Evolutionary conservation across 2,329 filamentous ascomycete genomes (phyloP), one percentile per base, ranked within the genome.

Genomic region (Huntiella abstrusa): DNA sequence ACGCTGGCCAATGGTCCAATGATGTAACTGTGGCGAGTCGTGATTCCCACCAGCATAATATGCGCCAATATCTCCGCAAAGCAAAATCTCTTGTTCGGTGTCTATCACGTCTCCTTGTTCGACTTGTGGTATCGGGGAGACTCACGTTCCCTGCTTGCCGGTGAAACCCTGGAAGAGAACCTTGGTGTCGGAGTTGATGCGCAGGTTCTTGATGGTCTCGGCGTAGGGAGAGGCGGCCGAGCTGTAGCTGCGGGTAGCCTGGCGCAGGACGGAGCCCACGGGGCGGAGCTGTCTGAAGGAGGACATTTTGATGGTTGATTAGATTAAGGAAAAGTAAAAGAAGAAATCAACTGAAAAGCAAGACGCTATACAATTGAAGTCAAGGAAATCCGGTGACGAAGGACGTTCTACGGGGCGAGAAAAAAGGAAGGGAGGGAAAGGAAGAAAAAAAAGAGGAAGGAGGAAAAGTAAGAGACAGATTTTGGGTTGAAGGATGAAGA

Each of bases 141-240:
- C 80, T 67, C 64, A 86, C 81, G 82, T 88, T 80, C 85, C 85
- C 74, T 93, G 86, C 73, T 84, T 91, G 63, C 88, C 88, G 48
- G 88, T 96, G 66, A 96, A 96, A 55, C 91, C 91, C 70, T 98
- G 91, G 71, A 77, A 96, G 59, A 96, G 70, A 55, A 98, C 85
- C 70, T 91, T 92, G 57, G 91, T 98, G 55, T 95, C 80, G 62
- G 70, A 62, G 66, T 86, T 94, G 71, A 96, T 87, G 67, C 85
- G 82, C 59, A 96, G 76, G 72, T 96, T 96, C 59, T 80, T 69
- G 61, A 80, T 70, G 50, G 83, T 88, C 58, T 74, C 64, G 55
- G 77, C 65, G 63, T 88, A 88, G 52, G 75, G 75, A 54, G 77
- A 74, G 52, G 71, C 71, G 54, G 71, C 66, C 45, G 80, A 80